Percentiles rank a stretch among this genome's conserved stretches.
phyloP scores from a whole-genome alignment of 2,329 filamentous ascomycete genomes.

The Nigrograna mackinnonii region DNA sequence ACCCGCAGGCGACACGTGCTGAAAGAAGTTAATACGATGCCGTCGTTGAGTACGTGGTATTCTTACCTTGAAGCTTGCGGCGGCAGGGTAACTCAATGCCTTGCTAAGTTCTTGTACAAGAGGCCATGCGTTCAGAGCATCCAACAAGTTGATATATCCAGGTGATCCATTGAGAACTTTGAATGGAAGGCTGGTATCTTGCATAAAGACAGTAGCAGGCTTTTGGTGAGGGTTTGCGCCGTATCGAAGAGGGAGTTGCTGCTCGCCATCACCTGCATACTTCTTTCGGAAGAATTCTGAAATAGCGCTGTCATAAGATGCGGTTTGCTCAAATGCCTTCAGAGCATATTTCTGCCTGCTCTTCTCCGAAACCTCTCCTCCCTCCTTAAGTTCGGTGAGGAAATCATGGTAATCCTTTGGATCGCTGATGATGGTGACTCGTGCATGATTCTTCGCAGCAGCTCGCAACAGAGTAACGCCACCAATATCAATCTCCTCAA shows the following conservation, averaged over 20 bases:
- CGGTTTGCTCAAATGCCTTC: constrained; percentile 98
- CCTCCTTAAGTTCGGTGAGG: constrained; percentile 78
- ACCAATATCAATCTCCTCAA: constrained; percentile 97
- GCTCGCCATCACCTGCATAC: constrained; percentile 82
- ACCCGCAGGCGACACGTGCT: constrained; percentile 96
- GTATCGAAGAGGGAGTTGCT: constrained; percentile 87
- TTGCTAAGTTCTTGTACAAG: constrained; percentile 94
- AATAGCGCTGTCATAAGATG: constrained; percentile 94
- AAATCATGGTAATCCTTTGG: constrained; percentile 93
- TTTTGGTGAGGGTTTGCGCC: constrained; percentile 99
- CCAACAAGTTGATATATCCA: constrained; percentile 96
- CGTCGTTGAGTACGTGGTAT: neutral
- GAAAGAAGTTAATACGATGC: neutral
- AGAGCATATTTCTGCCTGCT: constrained; percentile 89
- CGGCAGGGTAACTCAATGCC: constrained; percentile 84
- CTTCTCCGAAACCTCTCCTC: constrained; percentile 81
- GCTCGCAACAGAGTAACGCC: constrained; percentile 95
- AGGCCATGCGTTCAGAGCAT: constrained; percentile 95
- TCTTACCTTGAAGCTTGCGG: constrained; percentile 79
- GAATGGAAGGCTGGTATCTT: constrained; percentile 80
- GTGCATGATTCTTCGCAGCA: constrained; percentile 95
- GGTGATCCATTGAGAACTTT: constrained; percentile 88
- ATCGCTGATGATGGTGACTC: constrained; percentile 95
- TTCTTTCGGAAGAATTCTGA: constrained; percentile 97
- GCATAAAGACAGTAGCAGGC: constrained; percentile 83